Conservation (phyloP, 805 yeast genomes). For the Metschnikowia rubicola region DNA sequence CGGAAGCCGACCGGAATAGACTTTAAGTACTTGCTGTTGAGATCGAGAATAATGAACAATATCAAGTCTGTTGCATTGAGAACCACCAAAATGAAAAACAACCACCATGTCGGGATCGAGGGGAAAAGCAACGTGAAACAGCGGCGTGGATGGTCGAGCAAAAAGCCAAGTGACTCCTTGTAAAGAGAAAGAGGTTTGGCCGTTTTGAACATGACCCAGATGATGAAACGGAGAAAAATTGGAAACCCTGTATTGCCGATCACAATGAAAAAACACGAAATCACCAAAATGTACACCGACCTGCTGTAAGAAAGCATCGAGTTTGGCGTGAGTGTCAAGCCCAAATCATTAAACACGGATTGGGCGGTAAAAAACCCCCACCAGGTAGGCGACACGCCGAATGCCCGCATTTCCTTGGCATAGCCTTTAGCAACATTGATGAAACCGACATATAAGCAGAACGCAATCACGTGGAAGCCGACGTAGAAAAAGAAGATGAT, state of each 20-base stretch:
- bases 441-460: constrained; percentile 61
- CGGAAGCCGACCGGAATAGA: constrained; percentile 62
- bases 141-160: constrained; percentile 94
- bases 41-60: constrained; percentile 75
- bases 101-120: constrained; percentile 93
- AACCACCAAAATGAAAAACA: constrained; percentile 65
- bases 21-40: constrained; percentile 46
- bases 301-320: constrained; percentile 69
- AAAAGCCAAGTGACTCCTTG: constrained; percentile 77
- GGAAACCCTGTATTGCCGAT: constrained; percentile 97
- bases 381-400: constrained; percentile 79
- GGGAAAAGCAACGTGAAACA: constrained; percentile 94
- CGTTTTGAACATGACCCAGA: constrained; percentile 73
- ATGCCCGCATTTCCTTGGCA: constrained; percentile 38
- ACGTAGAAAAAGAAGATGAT: constrained; percentile 65
- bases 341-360: constrained; percentile 82
- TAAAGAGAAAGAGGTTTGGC: constrained; percentile 61
- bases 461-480: constrained; percentile 65
- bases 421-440: constrained; percentile 36
- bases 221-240: constrained; percentile 67
- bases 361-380: constrained; percentile 87
- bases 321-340: constrained; percentile 75
- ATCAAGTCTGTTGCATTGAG: constrained; percentile 77
- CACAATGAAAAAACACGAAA: constrained; percentile 67
- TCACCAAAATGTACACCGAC: constrained; percentile 62